A percentile compares a stretch with the other conserved stretches of the same genome.
phyloP scores from a whole-genome alignment of 176 grass and related monocot species.

The Hordeum marinum region DNA sequence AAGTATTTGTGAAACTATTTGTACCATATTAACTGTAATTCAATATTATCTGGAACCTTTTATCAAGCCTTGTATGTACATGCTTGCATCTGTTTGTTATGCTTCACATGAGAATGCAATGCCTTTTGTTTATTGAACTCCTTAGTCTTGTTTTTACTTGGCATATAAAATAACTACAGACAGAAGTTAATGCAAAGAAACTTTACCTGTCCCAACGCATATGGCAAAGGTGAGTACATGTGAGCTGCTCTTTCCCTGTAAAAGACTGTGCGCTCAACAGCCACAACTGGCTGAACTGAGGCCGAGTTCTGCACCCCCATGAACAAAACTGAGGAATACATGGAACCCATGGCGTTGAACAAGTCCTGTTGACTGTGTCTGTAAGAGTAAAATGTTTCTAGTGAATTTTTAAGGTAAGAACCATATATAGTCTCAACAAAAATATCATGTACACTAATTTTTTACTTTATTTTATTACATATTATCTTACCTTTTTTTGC shows the following conservation, averaged over 20 bases:
- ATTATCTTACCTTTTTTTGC: conserved; percentile 52
- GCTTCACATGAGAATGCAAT: background rate
- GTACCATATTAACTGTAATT: background rate
- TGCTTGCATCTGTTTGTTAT: conserved; percentile 12
- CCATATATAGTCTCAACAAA: background rate
- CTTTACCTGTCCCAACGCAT: conserved; percentile 78
- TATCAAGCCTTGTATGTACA: background rate
- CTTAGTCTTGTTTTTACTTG: background rate
- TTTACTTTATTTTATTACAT: background rate
- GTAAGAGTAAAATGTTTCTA: conserved; percentile 19
- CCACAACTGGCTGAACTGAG: conserved; percentile 67
- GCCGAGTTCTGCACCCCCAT: conserved; percentile 66
- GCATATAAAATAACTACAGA: background rate
- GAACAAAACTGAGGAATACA: conserved; percentile 78
- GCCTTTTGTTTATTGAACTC: background rate
- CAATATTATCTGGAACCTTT: background rate
- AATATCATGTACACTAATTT: background rate
- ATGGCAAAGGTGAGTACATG: conserved; percentile 85
- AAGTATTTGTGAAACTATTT: background rate
- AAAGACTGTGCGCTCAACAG: conserved; percentile 73
- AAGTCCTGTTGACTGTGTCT: conserved; percentile 65
- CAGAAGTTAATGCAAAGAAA: background rate
- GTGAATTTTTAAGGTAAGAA: background rate
- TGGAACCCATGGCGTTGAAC: conserved; percentile 86
- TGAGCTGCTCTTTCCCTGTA: conserved; percentile 80